Evolutionary conservation across 1,284 basidiomycete genomes (phyloP), one percentile per base, ranked within the genome.

Genomic region (Boletellus dicymbophilus): DNA sequence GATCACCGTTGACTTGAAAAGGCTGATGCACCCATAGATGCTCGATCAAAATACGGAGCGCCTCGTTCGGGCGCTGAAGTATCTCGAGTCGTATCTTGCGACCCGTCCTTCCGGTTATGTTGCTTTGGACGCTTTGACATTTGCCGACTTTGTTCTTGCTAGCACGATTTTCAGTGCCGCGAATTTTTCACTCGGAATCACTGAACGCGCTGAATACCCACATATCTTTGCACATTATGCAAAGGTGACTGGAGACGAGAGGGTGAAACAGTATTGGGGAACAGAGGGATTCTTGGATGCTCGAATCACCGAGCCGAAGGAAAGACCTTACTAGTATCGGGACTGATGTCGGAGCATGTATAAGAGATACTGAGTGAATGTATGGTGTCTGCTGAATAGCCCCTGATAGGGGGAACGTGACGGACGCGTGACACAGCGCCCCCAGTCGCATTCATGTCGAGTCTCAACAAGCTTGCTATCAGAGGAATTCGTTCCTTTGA

Each of bases 401-500:
- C 36, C n/a, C 36, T 21, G 13, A 21, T 37, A 12, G n/a, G n/a
- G n/a, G n/a, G 27, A 33, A 33, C 13, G 41, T 52, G 23, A 56
- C 41, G 46, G 15, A 39, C 48, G 54, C 54, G 51, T 54, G 31
- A 52, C 16, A 28, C 28, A 2, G 30, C 46, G 38, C 33, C 33
- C 27, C 20, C n/a, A 18, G 28, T 26, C 18, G 5, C 36, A 7
- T 23, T 36, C 45, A 95, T 94, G 93, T 88, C 93, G 21, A 81
- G 80, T 49, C 77, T 95, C 44, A 88, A 94, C 78, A 95, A 94
- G 71, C 85, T 95, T 37, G 89, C 88, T 5, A 90, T 92, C 55
- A 79, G 90, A 30, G 93, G 92, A 37, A 95, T 94, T 49, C 85
- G 92, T 16, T 93, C 92, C 1, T 96, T 96, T 63, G 93, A 95